These are phyloP conservation scores for Syzygium oleosum DNA, from an alignment of 345 rosid species.

Conservation along the genomic window DNA sequence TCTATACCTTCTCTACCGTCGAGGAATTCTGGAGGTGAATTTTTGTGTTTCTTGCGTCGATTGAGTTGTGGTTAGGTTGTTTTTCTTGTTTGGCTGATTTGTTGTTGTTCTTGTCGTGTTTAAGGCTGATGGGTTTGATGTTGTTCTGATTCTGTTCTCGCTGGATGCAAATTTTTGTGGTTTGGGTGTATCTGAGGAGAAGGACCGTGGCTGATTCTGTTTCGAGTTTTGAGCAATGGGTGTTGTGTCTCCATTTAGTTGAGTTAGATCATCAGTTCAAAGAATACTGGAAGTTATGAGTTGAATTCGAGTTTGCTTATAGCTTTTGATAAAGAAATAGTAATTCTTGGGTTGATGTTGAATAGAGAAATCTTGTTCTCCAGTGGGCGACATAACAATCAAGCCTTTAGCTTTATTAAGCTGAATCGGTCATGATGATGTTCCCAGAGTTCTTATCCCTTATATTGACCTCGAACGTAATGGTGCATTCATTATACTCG, in stretches of 20 bases:
- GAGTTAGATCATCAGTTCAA: not conserved
- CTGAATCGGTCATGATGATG: not conserved
- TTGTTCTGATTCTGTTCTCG: not conserved
- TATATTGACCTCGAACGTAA: not conserved
- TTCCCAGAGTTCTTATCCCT: not conserved
- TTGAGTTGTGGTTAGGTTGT: not conserved
- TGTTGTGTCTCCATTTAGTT: not conserved
- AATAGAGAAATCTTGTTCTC: not conserved
- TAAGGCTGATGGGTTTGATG: not conserved
- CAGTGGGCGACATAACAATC: not conserved
- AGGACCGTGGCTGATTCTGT: not conserved
- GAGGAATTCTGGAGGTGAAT: slow-evolving; percentile 83
- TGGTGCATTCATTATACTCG: not conserved
- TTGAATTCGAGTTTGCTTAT: not conserved
- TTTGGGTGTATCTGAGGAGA: not conserved
- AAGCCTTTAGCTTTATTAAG: not conserved
- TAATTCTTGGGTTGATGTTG: not conserved
- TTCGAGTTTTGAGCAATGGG: not conserved
- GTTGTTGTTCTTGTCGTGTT: not conserved
- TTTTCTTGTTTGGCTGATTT: not conserved
- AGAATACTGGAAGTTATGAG: not conserved
- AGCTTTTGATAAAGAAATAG: not conserved
- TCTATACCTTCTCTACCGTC: slow-evolving; percentile 59
- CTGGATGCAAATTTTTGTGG: not conserved
- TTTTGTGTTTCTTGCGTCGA: not conserved